Evolutionary conservation across 2,329 filamentous ascomycete genomes (phyloP).

Genomic region (Ilyonectria robusta): DNA sequence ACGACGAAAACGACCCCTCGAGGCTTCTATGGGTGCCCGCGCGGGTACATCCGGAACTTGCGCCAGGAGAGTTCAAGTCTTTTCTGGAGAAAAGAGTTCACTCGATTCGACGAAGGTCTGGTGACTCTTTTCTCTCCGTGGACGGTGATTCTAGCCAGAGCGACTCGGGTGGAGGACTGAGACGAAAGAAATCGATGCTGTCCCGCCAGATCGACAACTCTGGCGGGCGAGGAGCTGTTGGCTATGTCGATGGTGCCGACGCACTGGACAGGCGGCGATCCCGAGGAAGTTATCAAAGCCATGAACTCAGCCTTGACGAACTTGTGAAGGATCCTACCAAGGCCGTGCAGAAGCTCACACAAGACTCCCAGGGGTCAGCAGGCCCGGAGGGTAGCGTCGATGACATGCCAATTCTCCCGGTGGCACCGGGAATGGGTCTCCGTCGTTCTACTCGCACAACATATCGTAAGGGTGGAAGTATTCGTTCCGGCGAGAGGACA

Average conservation of each 20-base stretch:
- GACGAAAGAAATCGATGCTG: constrained; percentile 95
- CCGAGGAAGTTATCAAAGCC: constrained; percentile 64
- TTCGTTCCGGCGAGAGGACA: constrained; percentile 82
- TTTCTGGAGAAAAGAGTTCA: constrained; percentile 96
- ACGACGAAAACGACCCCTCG: constrained; percentile 90
- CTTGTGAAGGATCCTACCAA: constrained; percentile 85
- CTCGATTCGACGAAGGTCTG: constrained; percentile 87
- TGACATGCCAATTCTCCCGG: constrained; percentile 89
- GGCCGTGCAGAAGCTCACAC: constrained; percentile 77
- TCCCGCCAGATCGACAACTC: constrained; percentile 90
- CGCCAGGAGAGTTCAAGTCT: constrained; percentile 95
- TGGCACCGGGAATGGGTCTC: constrained; percentile 82
- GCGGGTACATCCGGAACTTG: constrained; percentile 92
- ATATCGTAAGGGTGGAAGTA: constrained; percentile 87
- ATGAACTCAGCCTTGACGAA: constrained; percentile 82
- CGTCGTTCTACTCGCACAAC: constrained; percentile 93
- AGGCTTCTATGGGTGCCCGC: constrained; percentile 96
- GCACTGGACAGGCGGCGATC: constrained; percentile 82
- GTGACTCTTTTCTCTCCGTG: constrained; percentile 75
- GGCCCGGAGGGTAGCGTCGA: constrained; percentile 65
- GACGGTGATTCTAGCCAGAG: constrained; percentile 66
- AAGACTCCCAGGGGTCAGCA: constrained; percentile 66
- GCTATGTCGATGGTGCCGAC: constrained; percentile 88
- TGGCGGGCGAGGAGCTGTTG: constrained; percentile 68
- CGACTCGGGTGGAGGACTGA: constrained; percentile 74